A percentile compares a stretch with the other conserved stretches of the same genome.
These are phyloP conservation scores for Crithidia sp. DNA, from an alignment of 208 protist species.

Conservation along the genomic window DNA sequence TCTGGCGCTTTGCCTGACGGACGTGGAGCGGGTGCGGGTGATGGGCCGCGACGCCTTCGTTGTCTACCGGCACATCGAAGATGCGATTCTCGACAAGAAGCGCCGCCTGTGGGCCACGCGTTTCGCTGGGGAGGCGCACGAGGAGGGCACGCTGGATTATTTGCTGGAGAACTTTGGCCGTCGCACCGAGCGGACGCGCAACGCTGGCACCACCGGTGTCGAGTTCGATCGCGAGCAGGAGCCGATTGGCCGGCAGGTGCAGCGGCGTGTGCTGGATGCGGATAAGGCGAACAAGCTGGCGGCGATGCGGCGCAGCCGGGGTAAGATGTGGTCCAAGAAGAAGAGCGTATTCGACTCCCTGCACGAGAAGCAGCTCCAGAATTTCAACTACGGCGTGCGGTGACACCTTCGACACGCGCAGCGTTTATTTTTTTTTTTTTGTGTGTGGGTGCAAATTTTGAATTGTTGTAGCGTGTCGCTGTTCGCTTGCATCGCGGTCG, in stretches of 20 bases:
- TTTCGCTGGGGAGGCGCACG: constrained; percentile 84
- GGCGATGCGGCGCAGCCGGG: constrained; percentile 69
- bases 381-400: constrained; percentile 80
- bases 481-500: too few relatives aligned
- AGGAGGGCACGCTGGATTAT: constrained; percentile 90
- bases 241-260: constrained; percentile 89
- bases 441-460: neutral
- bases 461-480: neutral
- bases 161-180: constrained; percentile 91
- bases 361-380: constrained; percentile 90
- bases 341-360: constrained; percentile 83
- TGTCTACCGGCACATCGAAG: constrained; percentile 83
- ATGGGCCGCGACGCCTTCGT: constrained; percentile 79
- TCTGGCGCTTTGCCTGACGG: constrained; percentile 68
- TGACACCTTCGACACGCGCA: constrained; percentile 4
- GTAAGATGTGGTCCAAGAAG: constrained; percentile 88
- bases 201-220: constrained; percentile 76
- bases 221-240: constrained; percentile 93
- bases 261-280: constrained; percentile 83
- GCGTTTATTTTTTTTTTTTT: neutral
- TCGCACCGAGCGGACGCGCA: constrained; percentile 63
- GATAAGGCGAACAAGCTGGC: constrained; percentile 86
- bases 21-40: constrained; percentile 68
- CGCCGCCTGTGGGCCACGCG: constrained; percentile 80
- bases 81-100: constrained; percentile 82